Conservation (phyloP, 352 stramenopile species). For the Globisporangium polare region DNA sequence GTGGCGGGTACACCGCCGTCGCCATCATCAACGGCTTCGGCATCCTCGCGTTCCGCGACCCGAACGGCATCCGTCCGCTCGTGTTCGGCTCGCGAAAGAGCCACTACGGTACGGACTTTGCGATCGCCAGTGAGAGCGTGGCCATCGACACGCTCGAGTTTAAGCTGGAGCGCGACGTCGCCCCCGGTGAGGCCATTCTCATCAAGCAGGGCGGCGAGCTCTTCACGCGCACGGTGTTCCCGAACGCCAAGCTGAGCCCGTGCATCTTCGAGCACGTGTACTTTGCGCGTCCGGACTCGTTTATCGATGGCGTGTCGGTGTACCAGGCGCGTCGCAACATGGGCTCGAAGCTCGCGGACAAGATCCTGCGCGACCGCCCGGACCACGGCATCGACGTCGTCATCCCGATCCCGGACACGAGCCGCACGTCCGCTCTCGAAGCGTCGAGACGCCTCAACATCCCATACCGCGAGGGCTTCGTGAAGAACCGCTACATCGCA, state of each 20-base stretch:
- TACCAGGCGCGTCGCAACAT: conserved; percentile 98
- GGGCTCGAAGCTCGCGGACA: conserved; percentile 96
- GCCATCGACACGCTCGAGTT: conserved; percentile 98
- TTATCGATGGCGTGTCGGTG: conserved; percentile 98
- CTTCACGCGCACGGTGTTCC: conserved; percentile 81
- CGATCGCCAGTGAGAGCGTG: conserved; percentile 96
- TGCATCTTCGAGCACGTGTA: conserved; percentile 99
- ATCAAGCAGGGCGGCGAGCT: conserved; percentile 89
- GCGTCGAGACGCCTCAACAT: conserved; percentile 79
- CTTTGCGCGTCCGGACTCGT: conserved; percentile 98
- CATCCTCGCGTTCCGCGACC: conserved; percentile 98
- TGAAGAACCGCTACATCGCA: conserved; percentile 99
- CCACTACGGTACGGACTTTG: conserved; percentile 90
- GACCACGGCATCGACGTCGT: conserved; percentile 97
- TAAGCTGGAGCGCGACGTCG: conserved; percentile 93
- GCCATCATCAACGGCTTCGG: conserved; percentile 97
- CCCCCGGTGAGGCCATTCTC: conserved; percentile 96
- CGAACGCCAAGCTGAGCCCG: conserved; percentile 72
- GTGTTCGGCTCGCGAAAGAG: conserved; percentile 90
- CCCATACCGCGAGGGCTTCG: conserved; percentile 97
- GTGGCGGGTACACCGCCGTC: conserved; percentile 95
- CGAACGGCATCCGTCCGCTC: conserved; percentile 96
- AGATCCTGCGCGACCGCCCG: conserved; percentile 90
- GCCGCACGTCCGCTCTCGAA: conserved; percentile 94
- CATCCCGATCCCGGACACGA: conserved; percentile 99